These are phyloP conservation scores for Delitschia confertaspora DNA, from an alignment of 495 filamentous ascomycete species.

Conservation along the genomic window DNA sequence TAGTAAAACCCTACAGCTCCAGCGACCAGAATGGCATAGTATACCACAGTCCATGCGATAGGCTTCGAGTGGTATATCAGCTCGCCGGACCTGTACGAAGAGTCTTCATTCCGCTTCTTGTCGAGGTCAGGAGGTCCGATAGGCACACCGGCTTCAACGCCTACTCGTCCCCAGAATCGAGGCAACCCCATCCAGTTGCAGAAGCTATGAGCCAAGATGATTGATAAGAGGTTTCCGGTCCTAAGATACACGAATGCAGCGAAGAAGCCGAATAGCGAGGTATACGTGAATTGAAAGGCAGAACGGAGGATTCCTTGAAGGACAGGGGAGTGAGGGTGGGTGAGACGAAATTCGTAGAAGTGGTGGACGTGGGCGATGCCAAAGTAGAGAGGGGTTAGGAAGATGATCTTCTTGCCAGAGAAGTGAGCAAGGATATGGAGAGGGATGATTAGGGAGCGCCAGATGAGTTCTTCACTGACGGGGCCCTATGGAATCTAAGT, in stretches of 20 bases:
- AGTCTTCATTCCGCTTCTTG: conserved; percentile 36
- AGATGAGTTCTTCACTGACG: conserved; percentile 85
- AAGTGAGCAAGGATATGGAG: conserved; percentile 62
- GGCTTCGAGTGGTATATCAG: conserved; percentile 22
- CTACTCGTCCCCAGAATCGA: conserved; percentile 71
- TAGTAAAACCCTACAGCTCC: conserved; percentile 64
- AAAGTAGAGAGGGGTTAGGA: conserved; percentile 80
- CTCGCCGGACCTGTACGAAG: not conserved
- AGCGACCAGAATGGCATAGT: conserved; percentile 63
- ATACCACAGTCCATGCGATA: conserved; percentile 61
- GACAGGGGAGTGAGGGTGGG: conserved; percentile 60
- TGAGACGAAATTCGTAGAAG: conserved; percentile 85
- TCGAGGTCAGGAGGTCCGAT: conserved; percentile 28
- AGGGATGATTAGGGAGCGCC: conserved; percentile 74
- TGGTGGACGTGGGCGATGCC: conserved; percentile 93
- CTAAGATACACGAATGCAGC: conserved; percentile 85
- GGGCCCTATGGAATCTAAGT: conserved; percentile 54
- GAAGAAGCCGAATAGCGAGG: conserved; percentile 85
- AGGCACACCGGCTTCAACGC: conserved; percentile 43
- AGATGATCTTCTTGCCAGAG: conserved; percentile 51
- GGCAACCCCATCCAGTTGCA: conserved; percentile 91
- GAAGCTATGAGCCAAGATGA: conserved; percentile 71
- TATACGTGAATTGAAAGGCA: conserved; percentile 82
- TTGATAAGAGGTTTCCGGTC: conserved; percentile 67
- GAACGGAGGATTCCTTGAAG: conserved; percentile 55